Evolutionary conservation across 768 basidiomycete species (phyloP).

Genomic region (Grammothele lineata): DNA sequence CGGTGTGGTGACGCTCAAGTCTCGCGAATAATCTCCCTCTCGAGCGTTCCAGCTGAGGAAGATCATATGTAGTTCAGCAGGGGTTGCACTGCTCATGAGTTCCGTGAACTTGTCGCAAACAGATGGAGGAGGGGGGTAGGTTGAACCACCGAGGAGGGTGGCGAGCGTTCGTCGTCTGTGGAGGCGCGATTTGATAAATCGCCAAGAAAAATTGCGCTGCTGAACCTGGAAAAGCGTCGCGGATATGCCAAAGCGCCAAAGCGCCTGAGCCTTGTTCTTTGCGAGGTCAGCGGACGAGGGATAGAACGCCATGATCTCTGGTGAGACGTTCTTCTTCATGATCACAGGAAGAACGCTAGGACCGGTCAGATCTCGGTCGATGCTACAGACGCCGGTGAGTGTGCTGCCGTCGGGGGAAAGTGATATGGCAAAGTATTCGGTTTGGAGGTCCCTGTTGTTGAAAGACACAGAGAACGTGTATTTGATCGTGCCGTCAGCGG

Average conservation of each 20-base stretch:
- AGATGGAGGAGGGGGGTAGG: too few species aligned
- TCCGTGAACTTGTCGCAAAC: too few species aligned
- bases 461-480: too few species aligned
- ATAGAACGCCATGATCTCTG: slow-evolving; percentile 25
- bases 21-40: too few species aligned
- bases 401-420: background rate
- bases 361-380: background rate
- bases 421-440: background rate
- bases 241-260: slow-evolving; percentile 30
- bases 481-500: too few species aligned
- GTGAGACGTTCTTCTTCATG: slow-evolving; percentile 3
- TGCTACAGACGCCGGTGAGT: background rate
- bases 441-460: too few species aligned
- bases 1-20: too few species aligned
- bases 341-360: background rate
- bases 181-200: slow-evolving; percentile 26
- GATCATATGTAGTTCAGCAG: too few species aligned
- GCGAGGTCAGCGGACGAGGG: slow-evolving; percentile 21
- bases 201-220: slow-evolving; percentile 26
- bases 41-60: too few species aligned
- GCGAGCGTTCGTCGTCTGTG: slow-evolving; percentile 1
- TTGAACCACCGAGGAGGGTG: background rate
- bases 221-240: slow-evolving; percentile 22
- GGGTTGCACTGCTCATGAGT: too few species aligned
- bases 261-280: slow-evolving; percentile 21